Evolutionary conservation across 495 filamentous ascomycete genomes (phyloP).

Genomic region (Alectoria sarmentosa): DNA sequence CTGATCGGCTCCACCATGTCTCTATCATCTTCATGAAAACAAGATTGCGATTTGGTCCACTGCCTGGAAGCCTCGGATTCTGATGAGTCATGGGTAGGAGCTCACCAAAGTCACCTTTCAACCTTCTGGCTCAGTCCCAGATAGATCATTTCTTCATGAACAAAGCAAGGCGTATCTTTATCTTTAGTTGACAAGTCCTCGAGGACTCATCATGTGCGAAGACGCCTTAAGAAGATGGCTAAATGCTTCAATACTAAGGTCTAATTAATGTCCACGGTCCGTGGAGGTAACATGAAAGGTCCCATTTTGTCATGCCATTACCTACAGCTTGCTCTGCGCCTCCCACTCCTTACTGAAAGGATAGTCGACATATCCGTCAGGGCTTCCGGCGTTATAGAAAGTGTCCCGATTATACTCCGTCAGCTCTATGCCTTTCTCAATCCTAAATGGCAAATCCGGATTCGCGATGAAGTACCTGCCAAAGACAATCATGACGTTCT

Average conservation of each 20-base stretch:
- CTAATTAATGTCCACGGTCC: neutral
- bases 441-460: slow-evolving; percentile 60
- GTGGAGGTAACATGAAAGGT: neutral
- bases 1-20: no score
- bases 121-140: no score
- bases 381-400: slow-evolving; percentile 50
- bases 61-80: no score
- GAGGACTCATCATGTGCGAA: no score
- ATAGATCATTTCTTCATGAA: no score
- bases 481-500: slow-evolving; percentile 42
- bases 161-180: no score
- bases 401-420: slow-evolving; percentile 47
- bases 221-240: no score
- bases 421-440: slow-evolving; percentile 51
- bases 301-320: neutral
- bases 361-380: slow-evolving; percentile 58
- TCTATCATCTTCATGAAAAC: no score
- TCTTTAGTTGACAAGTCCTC: no score
- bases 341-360: slow-evolving; percentile 50
- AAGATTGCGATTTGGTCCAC: no score
- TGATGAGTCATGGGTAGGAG: no score
- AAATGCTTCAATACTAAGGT: neutral
- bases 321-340: slow-evolving; percentile 4
- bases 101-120: no score
- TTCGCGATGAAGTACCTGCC: slow-evolving; percentile 52